Evolutionary conservation across 1,284 basidiomycete genomes (phyloP), one percentile per base, ranked within the genome.

Genomic region (Ustilago vetiveriae): DNA sequence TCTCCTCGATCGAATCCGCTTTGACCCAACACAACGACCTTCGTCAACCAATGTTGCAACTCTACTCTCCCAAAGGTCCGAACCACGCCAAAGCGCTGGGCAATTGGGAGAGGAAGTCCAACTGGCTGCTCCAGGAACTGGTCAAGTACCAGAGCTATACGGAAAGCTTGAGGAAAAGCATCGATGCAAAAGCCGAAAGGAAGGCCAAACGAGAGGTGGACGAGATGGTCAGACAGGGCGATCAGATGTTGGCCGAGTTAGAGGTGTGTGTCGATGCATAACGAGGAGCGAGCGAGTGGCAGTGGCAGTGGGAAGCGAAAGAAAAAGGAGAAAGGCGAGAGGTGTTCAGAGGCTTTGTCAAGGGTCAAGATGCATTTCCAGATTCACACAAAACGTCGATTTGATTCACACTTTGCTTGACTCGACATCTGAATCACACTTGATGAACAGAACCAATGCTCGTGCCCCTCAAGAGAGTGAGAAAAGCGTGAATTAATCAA

Each of bases 111-210:
- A 89, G 89, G 75, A 94, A 92, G 81, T 92, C 90, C 8, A 89
- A 91, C 77, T 92, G 92, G 82, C 84, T 98, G 38, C 85, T 94
- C 52, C 88, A 90, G 14, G 95, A 98, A 83, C 91, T 93, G 44
- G 90, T 93, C 81, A 98, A 98, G 82, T 98, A 96, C 83, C 89
- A 92, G 49, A 90, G 90, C n/a, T 98, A 98, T 82, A 89, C 94
- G 58, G 92, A 96, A 65, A 90, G 91, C 7, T 85, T 98, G 16
- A 45, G 29, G 21, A 38, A 36, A 17, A 66, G 72, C 32, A 49
- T 33, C 16, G 56, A 71, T 29, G 21, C 63, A 6, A 64, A 64
- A 39, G 62, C 59, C 3, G 72, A 76, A 16, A 63, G 63, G 33
- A 52, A 50, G 24, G 72, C 42, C 1, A 60, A 56, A 39, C 37